These are phyloP conservation scores for Physaria fendleri DNA, from an alignment of 345 rosid species.

Conservation along the genomic window DNA sequence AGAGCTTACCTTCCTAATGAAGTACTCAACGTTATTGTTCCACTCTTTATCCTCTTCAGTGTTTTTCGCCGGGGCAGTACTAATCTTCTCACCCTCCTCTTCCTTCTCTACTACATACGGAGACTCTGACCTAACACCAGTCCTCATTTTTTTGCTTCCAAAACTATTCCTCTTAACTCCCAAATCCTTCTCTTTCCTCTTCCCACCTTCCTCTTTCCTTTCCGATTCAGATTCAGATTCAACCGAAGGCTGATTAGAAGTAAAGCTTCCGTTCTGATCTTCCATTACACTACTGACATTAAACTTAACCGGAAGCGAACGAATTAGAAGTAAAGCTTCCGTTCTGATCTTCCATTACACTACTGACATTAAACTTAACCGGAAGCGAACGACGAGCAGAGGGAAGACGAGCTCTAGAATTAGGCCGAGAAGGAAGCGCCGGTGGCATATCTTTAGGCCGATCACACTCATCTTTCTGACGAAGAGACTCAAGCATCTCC, in stretches of 20 bases:
- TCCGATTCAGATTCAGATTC: constrained; percentile 27
- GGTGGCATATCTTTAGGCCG: constrained; percentile 80
- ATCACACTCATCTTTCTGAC: constrained; percentile 60
- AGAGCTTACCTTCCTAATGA: constrained; percentile 59
- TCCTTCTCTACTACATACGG: constrained; percentile 44
- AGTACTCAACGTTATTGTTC: constrained; percentile 69
- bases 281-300: constrained; percentile 19
- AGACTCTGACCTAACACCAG: constrained; percentile 44
- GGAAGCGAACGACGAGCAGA: constrained; percentile 73
- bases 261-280: constrained; percentile 25
- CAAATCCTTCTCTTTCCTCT: constrained; percentile 65
- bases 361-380: constrained; percentile 37
- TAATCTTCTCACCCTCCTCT: constrained; percentile 30
- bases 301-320: constrained; percentile 59
- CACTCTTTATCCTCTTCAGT: constrained; percentile 37
- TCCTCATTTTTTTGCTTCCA: constrained; percentile 76
- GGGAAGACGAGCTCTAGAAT: constrained; percentile 75
- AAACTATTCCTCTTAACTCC: constrained; percentile 48
- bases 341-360: constrained; percentile 19
- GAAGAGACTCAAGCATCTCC: constrained; percentile 86
- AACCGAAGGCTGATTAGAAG: constrained; percentile 3
- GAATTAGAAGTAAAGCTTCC: constrained; percentile 19
- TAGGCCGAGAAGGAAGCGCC: constrained; percentile 84
- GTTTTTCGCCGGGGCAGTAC: constrained; percentile 1
- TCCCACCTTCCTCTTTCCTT: constrained; percentile 46